These are phyloP conservation scores for Starmerella apis DNA, from an alignment of 805 yeast genomes.

Conservation along the genomic window DNA sequence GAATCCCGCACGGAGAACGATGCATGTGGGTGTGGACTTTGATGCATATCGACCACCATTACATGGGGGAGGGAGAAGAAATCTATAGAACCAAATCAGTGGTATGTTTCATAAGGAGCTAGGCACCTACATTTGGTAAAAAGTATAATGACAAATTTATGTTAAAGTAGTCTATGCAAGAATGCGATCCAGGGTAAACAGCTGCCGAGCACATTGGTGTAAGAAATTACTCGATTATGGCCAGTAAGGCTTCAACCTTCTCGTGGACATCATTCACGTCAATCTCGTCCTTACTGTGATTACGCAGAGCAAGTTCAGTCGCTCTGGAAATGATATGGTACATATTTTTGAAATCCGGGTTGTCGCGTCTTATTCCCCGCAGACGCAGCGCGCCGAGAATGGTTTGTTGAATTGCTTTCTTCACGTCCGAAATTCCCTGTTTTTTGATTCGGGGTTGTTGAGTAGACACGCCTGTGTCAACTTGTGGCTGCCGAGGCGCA, in stretches of 20 bases:
- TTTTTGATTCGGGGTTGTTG: background rate
- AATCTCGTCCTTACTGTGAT: slow-evolving; percentile 6
- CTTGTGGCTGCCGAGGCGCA: background rate
- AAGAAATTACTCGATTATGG: slow-evolving; percentile 13
- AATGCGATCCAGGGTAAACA: too few relatives aligned
- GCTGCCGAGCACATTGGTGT: too few relatives aligned
- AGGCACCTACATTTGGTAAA: background rate
- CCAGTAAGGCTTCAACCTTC: slow-evolving; percentile 24
- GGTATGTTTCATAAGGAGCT: background rate
- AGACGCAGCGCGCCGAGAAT: slow-evolving; percentile 32
- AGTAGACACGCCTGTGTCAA: too few relatives aligned
- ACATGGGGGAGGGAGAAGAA: background rate
- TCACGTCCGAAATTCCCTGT: slow-evolving; percentile 2
- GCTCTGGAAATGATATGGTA: slow-evolving; percentile 28
- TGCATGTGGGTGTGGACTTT: background rate
- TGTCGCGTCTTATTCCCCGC: slow-evolving; percentile 28
- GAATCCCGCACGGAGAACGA: background rate
- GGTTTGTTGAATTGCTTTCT: slow-evolving; percentile 26
- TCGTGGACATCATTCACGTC: slow-evolving; percentile 18
- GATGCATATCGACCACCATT: background rate
- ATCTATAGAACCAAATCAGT: too few relatives aligned
- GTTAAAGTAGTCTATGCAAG: too few relatives aligned
- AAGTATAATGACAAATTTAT: too few relatives aligned
- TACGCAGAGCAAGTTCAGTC: slow-evolving; percentile 28
- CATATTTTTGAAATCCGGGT: slow-evolving; percentile 27